Percentiles rank a stretch among this genome's conserved stretches.
These are phyloP conservation scores for Waltergamsia citrina DNA, from an alignment of 2,329 filamentous ascomycete genomes.

Conservation along the genomic window DNA sequence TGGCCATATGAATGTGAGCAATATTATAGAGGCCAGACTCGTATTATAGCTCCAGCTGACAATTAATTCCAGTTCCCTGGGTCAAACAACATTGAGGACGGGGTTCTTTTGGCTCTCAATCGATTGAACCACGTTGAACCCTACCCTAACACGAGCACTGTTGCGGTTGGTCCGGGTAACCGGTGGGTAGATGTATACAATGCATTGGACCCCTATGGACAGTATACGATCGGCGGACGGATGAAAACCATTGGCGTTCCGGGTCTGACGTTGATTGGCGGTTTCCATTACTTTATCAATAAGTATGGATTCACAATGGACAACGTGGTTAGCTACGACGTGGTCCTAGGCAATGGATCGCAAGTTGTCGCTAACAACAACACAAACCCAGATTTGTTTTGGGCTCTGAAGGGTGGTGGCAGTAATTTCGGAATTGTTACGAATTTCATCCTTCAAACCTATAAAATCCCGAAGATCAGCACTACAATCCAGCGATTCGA, in stretches of 20 bases:
- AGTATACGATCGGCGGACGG: no score
- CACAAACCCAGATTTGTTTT: conserved; percentile 29
- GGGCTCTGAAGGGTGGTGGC: conserved; percentile 39
- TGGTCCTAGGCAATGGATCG: conserved; percentile 30
- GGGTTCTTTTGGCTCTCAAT: no score
- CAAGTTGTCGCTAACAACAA: conserved; percentile 10
- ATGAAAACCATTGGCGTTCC: conserved; percentile 20
- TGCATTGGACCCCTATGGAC: no score
- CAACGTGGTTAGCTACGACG: conserved; percentile 29
- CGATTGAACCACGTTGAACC: no score
- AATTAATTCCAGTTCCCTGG: no score
- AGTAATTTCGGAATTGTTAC: conserved; percentile 40
- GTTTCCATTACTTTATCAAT: conserved; percentile 9
- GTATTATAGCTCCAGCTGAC: no score
- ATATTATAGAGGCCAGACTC: no score
- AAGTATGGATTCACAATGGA: conserved; percentile 21
- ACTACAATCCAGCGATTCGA: conserved; percentile 21
- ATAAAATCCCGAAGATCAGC: conserved; percentile 17
- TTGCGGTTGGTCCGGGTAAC: no score
- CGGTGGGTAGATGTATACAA: no score
- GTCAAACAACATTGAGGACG: no score
- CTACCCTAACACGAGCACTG: no score
- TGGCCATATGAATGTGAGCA: no score
- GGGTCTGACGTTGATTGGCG: conserved; percentile 17
- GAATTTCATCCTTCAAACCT: conserved; percentile 17